Evolutionary conservation across 2,329 filamentous ascomycete species (phyloP).

Genomic region (Alternaria angustiovoidea): DNA sequence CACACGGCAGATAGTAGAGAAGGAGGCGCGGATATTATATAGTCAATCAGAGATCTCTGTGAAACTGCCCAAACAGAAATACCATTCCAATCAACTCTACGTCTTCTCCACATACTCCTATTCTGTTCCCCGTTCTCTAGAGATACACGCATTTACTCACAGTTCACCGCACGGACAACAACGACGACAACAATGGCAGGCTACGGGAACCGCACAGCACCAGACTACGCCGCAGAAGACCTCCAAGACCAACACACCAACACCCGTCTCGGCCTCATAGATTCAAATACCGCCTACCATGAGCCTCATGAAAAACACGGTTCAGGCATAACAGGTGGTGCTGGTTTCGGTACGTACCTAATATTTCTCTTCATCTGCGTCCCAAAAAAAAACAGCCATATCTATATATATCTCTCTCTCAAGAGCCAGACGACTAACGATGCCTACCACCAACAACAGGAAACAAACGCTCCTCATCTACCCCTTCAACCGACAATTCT

Average conservation of each 20-base stretch:
- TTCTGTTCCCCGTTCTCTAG: not conserved
- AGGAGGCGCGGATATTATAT: slow-evolving; percentile 3
- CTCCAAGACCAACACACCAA: slow-evolving; percentile 30
- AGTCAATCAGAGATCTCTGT: not conserved
- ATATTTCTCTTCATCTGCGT: not conserved
- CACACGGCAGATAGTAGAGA: not conserved
- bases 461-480: slow-evolving; percentile 42
- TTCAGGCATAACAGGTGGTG: slow-evolving; percentile 43
- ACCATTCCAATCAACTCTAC: not conserved
- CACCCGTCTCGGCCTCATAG: slow-evolving; percentile 39
- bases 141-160: not conserved
- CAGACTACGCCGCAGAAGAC: slow-evolving; percentile 25
- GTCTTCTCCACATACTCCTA: not conserved
- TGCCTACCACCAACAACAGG: slow-evolving; percentile 17
- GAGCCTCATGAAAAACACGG: slow-evolving; percentile 42
- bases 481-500: not conserved
- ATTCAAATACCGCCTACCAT: slow-evolving; percentile 39
- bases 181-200: slow-evolving; percentile 40
- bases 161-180: not conserved
- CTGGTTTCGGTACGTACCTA: slow-evolving; percentile 35
- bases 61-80: not conserved
- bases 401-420: too few species aligned
- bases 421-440: not conserved
- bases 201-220: slow-evolving; percentile 48
- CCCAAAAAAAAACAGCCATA: too few species aligned